These are phyloP conservation scores for Amauroascus verrucosus DNA, from an alignment of 2,329 filamentous ascomycete species.

Conservation along the genomic window DNA sequence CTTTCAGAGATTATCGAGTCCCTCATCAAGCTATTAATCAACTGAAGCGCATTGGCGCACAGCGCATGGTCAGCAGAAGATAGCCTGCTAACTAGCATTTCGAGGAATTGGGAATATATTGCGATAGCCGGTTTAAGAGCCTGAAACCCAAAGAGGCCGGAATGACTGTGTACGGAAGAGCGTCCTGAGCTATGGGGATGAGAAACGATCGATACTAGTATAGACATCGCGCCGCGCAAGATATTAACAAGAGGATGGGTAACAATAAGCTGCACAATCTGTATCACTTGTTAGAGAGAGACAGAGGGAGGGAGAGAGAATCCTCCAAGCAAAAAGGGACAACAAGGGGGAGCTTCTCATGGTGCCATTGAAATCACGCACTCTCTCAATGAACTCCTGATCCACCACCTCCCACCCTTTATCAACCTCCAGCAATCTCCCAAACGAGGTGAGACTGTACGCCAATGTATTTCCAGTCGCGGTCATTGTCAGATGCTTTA, in stretches of 20 bases:
- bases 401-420: slow-evolving; percentile 79
- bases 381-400: slow-evolving; percentile 47
- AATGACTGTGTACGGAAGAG: slow-evolving; percentile 34
- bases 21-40: slow-evolving; percentile 90
- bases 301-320: not conserved
- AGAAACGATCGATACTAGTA: slow-evolving; percentile 84
- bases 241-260: slow-evolving; percentile 96
- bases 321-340: not conserved
- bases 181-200: slow-evolving; percentile 57
- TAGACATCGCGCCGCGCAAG: slow-evolving; percentile 89
- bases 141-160: slow-evolving; percentile 71
- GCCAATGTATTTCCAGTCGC: slow-evolving; percentile 89
- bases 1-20: slow-evolving; percentile 73
- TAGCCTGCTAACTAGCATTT: slow-evolving; percentile 82
- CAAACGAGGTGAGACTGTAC: slow-evolving; percentile 84
- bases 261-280: slow-evolving; percentile 85
- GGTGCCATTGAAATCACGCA: slow-evolving; percentile 30
- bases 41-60: slow-evolving; percentile 86
- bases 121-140: slow-evolving; percentile 86
- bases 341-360: not conserved
- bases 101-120: slow-evolving; percentile 85
- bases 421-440: slow-evolving; percentile 81
- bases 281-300: slow-evolving; percentile 13
- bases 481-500: slow-evolving; percentile 73
- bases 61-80: slow-evolving; percentile 91